phyloP scores from a whole-genome alignment of 2,329 filamentous ascomycete species.

The Diaporthe nobilis region DNA sequence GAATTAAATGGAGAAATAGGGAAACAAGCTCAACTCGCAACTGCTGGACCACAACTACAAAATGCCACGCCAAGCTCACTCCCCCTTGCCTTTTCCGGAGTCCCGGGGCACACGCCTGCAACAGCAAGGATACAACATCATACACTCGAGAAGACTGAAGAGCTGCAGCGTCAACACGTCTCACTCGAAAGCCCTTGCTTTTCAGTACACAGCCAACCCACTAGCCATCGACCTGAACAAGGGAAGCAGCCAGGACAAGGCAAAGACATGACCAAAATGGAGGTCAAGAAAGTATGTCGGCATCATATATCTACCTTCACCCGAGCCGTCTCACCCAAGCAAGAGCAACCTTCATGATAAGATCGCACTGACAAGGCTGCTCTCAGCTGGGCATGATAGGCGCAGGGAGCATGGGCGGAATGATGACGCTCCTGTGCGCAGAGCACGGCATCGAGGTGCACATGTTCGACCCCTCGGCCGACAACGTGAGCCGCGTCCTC shows the following conservation, averaged over 20 bases:
- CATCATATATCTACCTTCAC: neutral
- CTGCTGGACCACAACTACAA: neutral
- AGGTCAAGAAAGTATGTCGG: conserved; percentile 33
- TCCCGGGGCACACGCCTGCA: neutral
- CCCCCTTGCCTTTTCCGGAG: neutral
- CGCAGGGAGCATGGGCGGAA: conserved; percentile 72
- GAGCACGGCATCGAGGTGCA: conserved; percentile 69
- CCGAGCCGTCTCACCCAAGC: too few relatives aligned
- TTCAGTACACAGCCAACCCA: conserved; percentile 30
- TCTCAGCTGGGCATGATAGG: conserved; percentile 68
- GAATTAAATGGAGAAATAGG: conserved; percentile 15
- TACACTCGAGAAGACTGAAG: conserved; percentile 30
- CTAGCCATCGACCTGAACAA: neutral
- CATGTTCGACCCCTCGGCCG: conserved; percentile 64
- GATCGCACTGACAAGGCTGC: neutral
- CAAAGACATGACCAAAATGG: conserved; percentile 10
- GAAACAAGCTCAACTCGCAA: neutral
- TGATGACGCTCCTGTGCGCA: conserved; percentile 70
- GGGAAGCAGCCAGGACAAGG: neutral
- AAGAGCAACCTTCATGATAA: neutral
- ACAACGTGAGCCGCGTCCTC: conserved; percentile 61
- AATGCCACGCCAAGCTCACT: neutral
- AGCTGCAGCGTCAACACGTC: conserved; percentile 34
- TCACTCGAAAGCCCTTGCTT: conserved; percentile 30
- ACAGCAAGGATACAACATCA: conserved; percentile 1